A percentile compares a stretch with the other conserved stretches of the same genome.
phyloP scores from a whole-genome alignment of 495 filamentous ascomycete species.

The Tuber indicum region DNA sequence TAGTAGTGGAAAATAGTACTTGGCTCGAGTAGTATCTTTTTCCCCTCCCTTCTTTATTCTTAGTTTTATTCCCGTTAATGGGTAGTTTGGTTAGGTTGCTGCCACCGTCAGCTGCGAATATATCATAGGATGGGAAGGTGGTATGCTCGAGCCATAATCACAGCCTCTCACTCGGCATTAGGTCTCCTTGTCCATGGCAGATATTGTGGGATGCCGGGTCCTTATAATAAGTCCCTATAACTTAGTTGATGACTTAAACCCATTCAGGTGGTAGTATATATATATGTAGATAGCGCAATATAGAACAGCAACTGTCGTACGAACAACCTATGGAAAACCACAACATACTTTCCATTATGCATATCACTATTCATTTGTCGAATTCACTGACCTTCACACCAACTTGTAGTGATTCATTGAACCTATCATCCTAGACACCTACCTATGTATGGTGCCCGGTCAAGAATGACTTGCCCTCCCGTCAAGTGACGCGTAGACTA shows the following conservation, averaged over 20 bases:
- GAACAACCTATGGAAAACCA: neutral
- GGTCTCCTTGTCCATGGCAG: neutral
- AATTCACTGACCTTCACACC: neutral
- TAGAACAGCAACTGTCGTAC: neutral
- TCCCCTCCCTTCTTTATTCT: neutral
- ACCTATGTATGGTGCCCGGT: neutral
- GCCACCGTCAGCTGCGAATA: neutral
- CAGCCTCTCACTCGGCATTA: neutral
- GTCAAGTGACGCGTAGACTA: no score
- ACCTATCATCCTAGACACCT: neutral
- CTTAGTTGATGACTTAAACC: neutral
- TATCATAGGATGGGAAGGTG: neutral
- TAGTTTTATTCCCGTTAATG: neutral
- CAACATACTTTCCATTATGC: neutral
- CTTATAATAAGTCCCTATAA: constrained; percentile 1
- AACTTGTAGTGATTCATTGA: neutral
- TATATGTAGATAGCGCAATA: neutral
- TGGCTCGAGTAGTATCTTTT: neutral
- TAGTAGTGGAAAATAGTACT: neutral
- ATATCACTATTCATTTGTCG: neutral
- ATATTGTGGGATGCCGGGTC: neutral
- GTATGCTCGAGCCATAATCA: neutral
- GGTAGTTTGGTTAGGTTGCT: neutral
- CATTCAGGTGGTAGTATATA: neutral
- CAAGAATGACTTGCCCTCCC: neutral